These are phyloP conservation scores for Fusarium nelsonii DNA, from an alignment of 2,329 filamentous ascomycete genomes.

Conservation along the genomic window DNA sequence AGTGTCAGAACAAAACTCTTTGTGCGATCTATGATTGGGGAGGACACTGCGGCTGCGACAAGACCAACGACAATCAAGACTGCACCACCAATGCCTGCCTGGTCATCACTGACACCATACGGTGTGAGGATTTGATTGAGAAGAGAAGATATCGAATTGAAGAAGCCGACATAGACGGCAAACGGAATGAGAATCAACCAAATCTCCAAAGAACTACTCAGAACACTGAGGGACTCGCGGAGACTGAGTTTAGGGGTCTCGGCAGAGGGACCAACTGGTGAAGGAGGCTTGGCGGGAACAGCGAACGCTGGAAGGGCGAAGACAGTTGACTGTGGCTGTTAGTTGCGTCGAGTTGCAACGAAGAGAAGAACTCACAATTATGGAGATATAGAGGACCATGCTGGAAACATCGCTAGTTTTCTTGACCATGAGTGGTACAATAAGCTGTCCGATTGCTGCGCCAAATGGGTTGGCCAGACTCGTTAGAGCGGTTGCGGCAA, in stretches of 20 bases:
- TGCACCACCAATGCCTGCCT: slow-evolving; percentile 91
- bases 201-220: slow-evolving; percentile 74
- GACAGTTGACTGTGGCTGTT: slow-evolving; percentile 51
- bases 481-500: slow-evolving; percentile 87
- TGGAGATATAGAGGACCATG: slow-evolving; percentile 86
- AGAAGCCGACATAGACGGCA: slow-evolving; percentile 86
- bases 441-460: slow-evolving; percentile 86
- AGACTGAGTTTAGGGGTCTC: slow-evolving; percentile 68
- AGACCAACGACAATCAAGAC: slow-evolving; percentile 91
- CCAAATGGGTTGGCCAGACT: slow-evolving; percentile 92
- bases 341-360: slow-evolving; percentile 14
- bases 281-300: slow-evolving; percentile 80
- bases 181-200: slow-evolving; percentile 88
- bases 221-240: slow-evolving; percentile 63
- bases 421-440: slow-evolving; percentile 82
- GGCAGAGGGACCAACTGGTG: slow-evolving; percentile 78
- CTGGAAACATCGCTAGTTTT: slow-evolving; percentile 74
- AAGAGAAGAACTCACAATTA: slow-evolving; percentile 71
- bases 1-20: slow-evolving; percentile 82
- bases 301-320: slow-evolving; percentile 83
- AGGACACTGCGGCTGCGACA: slow-evolving; percentile 78
- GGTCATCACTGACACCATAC: slow-evolving; percentile 84
- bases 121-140: slow-evolving; percentile 91
- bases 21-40: slow-evolving; percentile 85
- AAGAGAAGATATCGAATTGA: slow-evolving; percentile 90